Base-by-base conservation (phyloP, 2,329 filamentous ascomycete genomes). In the Escovopsis sp. region DNA sequence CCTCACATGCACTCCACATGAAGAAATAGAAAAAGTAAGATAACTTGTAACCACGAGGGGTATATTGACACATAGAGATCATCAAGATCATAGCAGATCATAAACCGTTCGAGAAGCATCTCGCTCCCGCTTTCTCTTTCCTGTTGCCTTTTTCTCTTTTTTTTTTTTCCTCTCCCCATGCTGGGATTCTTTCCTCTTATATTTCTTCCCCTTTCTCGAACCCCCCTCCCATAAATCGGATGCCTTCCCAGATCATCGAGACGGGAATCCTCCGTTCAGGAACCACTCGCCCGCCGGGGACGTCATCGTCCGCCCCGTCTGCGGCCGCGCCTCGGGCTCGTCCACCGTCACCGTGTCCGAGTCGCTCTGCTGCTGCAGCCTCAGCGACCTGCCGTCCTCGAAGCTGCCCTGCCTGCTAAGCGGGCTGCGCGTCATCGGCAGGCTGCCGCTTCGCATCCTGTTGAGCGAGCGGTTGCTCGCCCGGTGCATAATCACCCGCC, bases 221-320 rank as follows among this genome's bases (percentile, higher is more conserved):
- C n/a, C n/a, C n/a, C n/a, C n/a, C n/a, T n/a, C n/a, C n/a, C n/a
- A n/a, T n/a, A n/a, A n/a, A n/a, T n/a, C n/a, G n/a, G n/a, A n/a
- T n/a, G 19, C 28, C 19, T 10, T 23, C 16, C 12, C 10, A 12
- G 21, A 14, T 21, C 14, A 15, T 17, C 32, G 32, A 12, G 32
- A 26, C 26, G 15, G 21, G 14, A 23, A 9, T 16, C 25, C 28
- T 27, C 34, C 39, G 38, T 62, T 66, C 37, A 77, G 51, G 26
- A 76, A 65, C 64, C 70, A 77, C 6, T 73, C 70, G 1, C 72
- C 72, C 28, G 76, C 72, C 2, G 71, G 71, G 10, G 72, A 70
- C 9, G 70, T 74, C 57, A 75, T 61, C 27, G 61, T 62, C 32
- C 63, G 56, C 45, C 66, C 65, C 16, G 26, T 31, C 12, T 27